Evolutionary conservation across 495 filamentous ascomycete species (phyloP).

Genomic region (Xylaria nigripes): DNA sequence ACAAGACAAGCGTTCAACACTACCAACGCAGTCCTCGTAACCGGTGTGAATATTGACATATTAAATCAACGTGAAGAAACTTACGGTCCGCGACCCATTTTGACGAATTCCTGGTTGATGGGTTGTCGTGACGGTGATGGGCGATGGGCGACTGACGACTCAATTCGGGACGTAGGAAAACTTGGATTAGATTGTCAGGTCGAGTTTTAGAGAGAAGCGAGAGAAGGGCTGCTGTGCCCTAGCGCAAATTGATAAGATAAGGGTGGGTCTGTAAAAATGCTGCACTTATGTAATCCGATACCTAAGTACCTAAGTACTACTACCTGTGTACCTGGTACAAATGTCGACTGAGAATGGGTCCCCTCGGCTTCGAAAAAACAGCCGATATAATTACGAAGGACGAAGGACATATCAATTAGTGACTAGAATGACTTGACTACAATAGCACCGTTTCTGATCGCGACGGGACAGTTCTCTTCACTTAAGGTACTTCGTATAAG

Average conservation of each 20-base stretch:
- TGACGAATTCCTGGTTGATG: constrained; percentile 24
- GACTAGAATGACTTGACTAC: no score
- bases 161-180: constrained; percentile 16
- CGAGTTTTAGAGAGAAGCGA: constrained; percentile 22
- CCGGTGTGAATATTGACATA: background rate
- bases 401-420: no score
- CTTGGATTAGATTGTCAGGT: constrained; percentile 7
- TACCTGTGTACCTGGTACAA: no score
- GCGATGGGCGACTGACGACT: constrained; percentile 11
- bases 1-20: background rate
- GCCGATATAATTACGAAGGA: no score
- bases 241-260: constrained; percentile 16
- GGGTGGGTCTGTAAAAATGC: background rate
- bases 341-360: no score
- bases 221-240: constrained; percentile 26
- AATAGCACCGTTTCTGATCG: no score
- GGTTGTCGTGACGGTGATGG: constrained; percentile 15
- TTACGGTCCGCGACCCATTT: constrained; percentile 47
- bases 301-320: no score
- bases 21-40: background rate
- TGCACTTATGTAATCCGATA: background rate
- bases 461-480: no score
- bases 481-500: no score
- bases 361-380: no score
- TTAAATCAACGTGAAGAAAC: constrained; percentile 13